Conservation (phyloP, 163 green algal genomes). For the Coccomyxa subellipsoidea region DNA sequence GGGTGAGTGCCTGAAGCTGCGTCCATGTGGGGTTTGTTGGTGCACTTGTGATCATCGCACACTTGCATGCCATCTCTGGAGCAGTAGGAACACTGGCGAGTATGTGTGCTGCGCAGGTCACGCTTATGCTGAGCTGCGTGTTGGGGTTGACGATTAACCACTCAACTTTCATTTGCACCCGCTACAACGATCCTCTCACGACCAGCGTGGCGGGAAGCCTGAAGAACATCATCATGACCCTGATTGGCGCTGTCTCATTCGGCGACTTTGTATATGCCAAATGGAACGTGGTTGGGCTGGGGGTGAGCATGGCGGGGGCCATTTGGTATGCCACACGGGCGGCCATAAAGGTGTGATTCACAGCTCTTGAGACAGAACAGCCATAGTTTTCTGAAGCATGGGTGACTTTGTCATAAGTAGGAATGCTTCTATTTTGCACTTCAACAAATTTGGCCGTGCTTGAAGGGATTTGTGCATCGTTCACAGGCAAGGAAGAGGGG, state of each 20-base stretch:
- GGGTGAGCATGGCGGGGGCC: constrained; percentile 55
- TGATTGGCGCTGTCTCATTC: constrained; percentile 65
- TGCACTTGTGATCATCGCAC: too few species aligned
- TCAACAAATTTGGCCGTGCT: too few species aligned
- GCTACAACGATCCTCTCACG: constrained; percentile 70
- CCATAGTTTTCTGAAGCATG: too few species aligned
- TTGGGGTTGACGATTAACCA: constrained; percentile 73
- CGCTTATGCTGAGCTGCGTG: constrained; percentile 37
- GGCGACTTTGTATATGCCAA: constrained; percentile 64
- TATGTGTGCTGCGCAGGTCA: constrained; percentile 43
- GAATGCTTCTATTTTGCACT: too few species aligned
- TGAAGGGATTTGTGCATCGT: background rate
- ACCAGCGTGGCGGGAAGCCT: constrained; percentile 66
- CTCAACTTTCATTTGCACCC: constrained; percentile 70
- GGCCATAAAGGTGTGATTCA: constrained; percentile 47
- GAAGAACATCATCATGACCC: constrained; percentile 73
- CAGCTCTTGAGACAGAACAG: too few species aligned
- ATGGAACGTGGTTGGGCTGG: constrained; percentile 52
- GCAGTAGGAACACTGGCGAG: background rate
- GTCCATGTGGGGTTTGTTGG: too few species aligned
- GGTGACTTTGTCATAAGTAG: too few species aligned
- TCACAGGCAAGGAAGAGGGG: constrained; percentile 12
- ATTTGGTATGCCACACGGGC: constrained; percentile 63
- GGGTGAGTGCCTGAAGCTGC: too few species aligned
- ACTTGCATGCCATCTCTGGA: background rate